phyloP scores from a whole-genome alignment of 2,329 filamentous ascomycete genomes.

The Aspergillus transmontanensis region DNA sequence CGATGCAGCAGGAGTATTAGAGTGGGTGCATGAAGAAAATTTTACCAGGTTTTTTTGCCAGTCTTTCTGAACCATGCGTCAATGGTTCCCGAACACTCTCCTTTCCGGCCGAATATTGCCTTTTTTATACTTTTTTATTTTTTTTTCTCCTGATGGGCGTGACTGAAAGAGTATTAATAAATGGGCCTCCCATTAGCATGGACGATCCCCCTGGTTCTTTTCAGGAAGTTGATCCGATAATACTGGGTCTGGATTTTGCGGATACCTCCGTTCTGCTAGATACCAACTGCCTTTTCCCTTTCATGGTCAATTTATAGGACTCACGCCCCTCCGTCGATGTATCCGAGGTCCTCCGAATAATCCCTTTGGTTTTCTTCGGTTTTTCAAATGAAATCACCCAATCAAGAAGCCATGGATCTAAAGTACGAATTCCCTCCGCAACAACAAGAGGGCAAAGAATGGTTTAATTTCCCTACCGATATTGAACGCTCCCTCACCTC shows the following conservation, averaged over 20 bases:
- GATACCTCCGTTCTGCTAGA: background rate
- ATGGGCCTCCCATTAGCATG: background rate
- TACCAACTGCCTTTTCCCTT: background rate
- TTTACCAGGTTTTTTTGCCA: background rate
- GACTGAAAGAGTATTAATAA: background rate
- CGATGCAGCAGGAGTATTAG: slow-evolving; percentile 5
- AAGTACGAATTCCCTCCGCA: slow-evolving; percentile 9
- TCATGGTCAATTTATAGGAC: background rate
- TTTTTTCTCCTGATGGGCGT: background rate
- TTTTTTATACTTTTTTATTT: background rate
- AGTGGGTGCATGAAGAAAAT: slow-evolving; percentile 3
- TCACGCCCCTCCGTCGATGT: slow-evolving; percentile 1
- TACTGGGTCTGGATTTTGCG: background rate
- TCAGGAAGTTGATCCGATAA: slow-evolving; percentile 1
- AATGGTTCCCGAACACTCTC: slow-evolving; percentile 12
- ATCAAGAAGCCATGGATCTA: slow-evolving; percentile 7
- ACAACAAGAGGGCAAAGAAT: slow-evolving; percentile 11
- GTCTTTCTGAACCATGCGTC: background rate
- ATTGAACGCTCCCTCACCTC: slow-evolving; percentile 13
- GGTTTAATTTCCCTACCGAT: slow-evolving; percentile 6
- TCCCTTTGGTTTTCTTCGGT: background rate
- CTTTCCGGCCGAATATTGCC: slow-evolving; percentile 13
- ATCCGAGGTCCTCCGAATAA: background rate
- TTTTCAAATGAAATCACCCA: background rate
- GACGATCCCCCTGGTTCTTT: slow-evolving; percentile 1